Evolutionary conservation across 176 grass and related monocot genomes (phyloP).

Genomic region (Phyllostachys edulis): DNA sequence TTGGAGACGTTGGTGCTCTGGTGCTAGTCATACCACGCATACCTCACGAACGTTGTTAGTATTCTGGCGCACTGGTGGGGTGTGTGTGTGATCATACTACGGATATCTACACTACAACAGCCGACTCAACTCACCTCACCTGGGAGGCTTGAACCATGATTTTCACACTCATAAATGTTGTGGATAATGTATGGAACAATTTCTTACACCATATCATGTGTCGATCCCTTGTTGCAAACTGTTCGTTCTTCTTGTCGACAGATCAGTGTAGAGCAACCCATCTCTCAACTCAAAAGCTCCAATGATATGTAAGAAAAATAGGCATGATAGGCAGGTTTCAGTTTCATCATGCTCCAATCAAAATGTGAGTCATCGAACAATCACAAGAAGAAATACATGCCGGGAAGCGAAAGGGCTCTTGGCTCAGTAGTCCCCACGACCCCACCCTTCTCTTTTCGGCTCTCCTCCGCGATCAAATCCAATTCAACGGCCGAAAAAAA

Average conservation of each 20-base stretch:
- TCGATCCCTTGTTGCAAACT: too few relatives aligned
- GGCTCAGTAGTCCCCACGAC: not conserved
- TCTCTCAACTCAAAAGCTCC: not conserved
- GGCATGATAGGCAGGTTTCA: not conserved
- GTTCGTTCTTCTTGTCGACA: not conserved
- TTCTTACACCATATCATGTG: not conserved
- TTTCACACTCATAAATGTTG: not conserved
- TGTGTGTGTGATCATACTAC: not conserved
- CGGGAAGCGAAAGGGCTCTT: slow-evolving; percentile 21
- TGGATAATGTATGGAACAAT: not conserved
- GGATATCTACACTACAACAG: not conserved
- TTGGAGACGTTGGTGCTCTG: not conserved
- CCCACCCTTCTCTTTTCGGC: not conserved
- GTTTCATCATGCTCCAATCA: not conserved
- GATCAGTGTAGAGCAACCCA: not conserved
- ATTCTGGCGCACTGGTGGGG: not conserved
- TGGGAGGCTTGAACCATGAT: not conserved
- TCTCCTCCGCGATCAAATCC: slow-evolving; percentile 55
- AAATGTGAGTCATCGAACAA: not conserved
- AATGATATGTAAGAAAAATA: not conserved
- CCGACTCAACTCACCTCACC: not conserved
- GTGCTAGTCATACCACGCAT: not conserved
- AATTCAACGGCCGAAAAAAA: slow-evolving; percentile 54
- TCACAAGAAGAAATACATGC: not conserved
- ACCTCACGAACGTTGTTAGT: not conserved